Evolutionary conservation across 1,284 basidiomycete genomes (phyloP).

Genomic region (Moesziomyces sp.): DNA sequence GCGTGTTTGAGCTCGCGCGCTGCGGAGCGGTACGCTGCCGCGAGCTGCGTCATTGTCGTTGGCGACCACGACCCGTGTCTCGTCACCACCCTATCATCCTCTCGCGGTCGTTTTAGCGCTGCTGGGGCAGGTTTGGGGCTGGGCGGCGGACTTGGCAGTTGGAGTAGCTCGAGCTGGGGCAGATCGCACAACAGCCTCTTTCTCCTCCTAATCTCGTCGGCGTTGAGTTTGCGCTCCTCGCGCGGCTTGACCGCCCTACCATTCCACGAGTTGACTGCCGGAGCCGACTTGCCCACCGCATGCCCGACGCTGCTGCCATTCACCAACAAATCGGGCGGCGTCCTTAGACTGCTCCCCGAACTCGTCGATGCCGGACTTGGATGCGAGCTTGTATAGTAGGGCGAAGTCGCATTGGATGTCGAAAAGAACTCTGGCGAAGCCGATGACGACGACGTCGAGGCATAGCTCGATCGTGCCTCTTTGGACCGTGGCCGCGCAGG

Average conservation of each 20-base stretch:
- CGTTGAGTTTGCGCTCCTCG: background rate
- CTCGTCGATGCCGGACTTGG: constrained; percentile 19
- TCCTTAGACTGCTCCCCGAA: constrained; percentile 30
- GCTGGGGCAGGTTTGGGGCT: constrained; percentile 9
- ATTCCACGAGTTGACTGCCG: constrained; percentile 36
- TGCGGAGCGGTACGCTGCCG: constrained; percentile 30
- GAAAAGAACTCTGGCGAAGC: constrained; percentile 1
- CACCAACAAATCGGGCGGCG: constrained; percentile 54
- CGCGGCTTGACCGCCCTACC: constrained; percentile 18
- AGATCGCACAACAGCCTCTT: constrained; percentile 10
- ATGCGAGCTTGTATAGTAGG: constrained; percentile 30
- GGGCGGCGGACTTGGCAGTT: constrained; percentile 33
- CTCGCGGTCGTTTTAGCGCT: background rate
- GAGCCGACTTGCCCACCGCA: background rate
- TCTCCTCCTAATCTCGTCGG: constrained; percentile 19
- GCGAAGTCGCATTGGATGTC: constrained; percentile 8
- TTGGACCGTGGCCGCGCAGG: background rate
- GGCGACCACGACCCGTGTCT: background rate
- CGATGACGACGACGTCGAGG: background rate
- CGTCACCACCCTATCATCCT: background rate
- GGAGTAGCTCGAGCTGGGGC: background rate
- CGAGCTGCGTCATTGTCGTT: constrained; percentile 3
- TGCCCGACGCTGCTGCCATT: constrained; percentile 33
- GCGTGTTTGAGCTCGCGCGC: constrained; percentile 66
- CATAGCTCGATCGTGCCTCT: too few relatives aligned